These are phyloP conservation scores for Nannizziopsis arthrosporioides DNA, from an alignment of 2,329 filamentous ascomycete genomes.

Conservation along the genomic window DNA sequence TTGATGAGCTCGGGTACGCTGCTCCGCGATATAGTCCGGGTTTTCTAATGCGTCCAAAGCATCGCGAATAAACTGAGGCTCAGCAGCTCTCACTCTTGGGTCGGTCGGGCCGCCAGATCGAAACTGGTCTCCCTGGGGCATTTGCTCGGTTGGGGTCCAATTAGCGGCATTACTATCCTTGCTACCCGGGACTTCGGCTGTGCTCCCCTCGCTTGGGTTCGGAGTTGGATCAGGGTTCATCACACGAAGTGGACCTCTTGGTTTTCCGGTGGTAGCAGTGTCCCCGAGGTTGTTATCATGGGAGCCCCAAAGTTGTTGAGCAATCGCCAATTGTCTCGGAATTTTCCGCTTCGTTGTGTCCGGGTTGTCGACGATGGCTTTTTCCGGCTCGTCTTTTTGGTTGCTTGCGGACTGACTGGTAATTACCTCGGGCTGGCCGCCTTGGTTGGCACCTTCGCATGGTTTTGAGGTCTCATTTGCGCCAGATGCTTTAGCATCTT, in stretches of 20 bases:
- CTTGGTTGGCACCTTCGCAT: too few species aligned
- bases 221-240: slow-evolving; percentile 10
- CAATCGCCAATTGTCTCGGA: not conserved
- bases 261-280: not conserved
- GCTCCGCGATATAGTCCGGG: too few species aligned
- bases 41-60: slow-evolving; percentile 2
- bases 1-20: too few species aligned
- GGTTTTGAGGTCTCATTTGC: too few species aligned
- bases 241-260: slow-evolving; percentile 6
- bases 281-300: slow-evolving; percentile 6
- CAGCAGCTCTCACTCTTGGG: not conserved
- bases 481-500: too few species aligned
- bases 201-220: not conserved
- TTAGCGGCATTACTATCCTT: too few species aligned
- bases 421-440: too few species aligned
- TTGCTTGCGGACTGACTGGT: too few species aligned
- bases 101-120: not conserved
- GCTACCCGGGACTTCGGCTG: not conserved
- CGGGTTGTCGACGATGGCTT: too few species aligned
- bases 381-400: too few species aligned
- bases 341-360: not conserved
- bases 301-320: not conserved
- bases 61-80: not conserved
- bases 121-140: too few species aligned
- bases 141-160: too few species aligned